Percentiles rank a stretch among this genome's conserved stretches.
phyloP scores from a whole-genome alignment of 306 rosid species.

The Casuarina equisetifolia region DNA sequence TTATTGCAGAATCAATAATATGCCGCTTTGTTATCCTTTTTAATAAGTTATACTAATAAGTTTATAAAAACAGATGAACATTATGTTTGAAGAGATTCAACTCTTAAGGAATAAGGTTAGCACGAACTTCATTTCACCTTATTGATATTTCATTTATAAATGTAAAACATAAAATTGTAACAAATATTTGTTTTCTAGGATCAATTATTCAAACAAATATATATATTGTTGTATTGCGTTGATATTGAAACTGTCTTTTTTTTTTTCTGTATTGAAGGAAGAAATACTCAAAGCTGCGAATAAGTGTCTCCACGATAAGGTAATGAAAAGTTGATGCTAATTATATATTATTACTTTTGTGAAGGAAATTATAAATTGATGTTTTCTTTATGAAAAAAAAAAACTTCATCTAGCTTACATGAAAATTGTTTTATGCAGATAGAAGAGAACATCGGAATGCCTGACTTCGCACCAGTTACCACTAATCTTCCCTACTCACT shows the following conservation, averaged over 20 bases:
- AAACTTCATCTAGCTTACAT: not conserved
- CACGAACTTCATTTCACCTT: not conserved
- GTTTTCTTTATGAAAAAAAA: not conserved
- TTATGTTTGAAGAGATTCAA: conserved; percentile 76
- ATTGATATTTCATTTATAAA: not conserved
- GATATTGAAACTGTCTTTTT: not conserved
- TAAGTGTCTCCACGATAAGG: conserved; percentile 58
- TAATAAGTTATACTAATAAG: not conserved
- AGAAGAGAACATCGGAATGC: conserved; percentile 43
- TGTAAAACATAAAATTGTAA: not conserved
- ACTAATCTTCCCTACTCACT: conserved; percentile 45
- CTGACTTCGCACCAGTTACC: conserved; percentile 43
- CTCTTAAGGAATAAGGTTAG: conserved; percentile 70
- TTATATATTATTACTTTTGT: not conserved
- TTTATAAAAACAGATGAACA: conserved; percentile 53
- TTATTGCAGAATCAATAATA: not conserved
- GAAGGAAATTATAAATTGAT: not conserved
- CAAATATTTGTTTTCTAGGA: not conserved
- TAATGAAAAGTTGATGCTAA: conserved; percentile 6
- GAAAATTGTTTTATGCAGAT: conserved; percentile 41
- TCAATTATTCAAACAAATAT: not conserved
- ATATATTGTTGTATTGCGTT: not conserved
- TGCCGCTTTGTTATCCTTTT: not conserved
- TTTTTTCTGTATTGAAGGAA: conserved; percentile 39
- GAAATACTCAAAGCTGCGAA: conserved; percentile 60